These are phyloP conservation scores for Geopyxis carbonaria DNA, from an alignment of 495 filamentous ascomycete species.

Conservation along the genomic window DNA sequence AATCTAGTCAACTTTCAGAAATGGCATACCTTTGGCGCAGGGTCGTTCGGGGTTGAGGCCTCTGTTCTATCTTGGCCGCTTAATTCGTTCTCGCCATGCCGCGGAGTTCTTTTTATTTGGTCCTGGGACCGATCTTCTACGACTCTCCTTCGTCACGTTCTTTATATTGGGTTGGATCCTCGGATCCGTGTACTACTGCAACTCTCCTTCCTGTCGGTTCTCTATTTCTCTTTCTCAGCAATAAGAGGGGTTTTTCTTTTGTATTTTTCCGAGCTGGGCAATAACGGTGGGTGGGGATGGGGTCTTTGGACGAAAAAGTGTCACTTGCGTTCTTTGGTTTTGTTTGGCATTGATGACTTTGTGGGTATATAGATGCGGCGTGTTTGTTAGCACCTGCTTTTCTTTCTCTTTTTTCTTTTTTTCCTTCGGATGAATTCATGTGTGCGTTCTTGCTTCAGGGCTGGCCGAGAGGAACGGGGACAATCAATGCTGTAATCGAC, in stretches of 20 bases:
- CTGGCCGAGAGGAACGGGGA: too few relatives aligned
- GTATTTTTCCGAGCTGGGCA: neutral
- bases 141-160: neutral
- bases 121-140: neutral
- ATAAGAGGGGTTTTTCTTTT: neutral
- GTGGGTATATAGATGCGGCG: conserved; percentile 2
- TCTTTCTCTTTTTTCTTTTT: conserved; percentile 1
- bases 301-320: neutral
- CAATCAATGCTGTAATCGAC: too few relatives aligned
- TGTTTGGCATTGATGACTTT: neutral
- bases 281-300: too few relatives aligned
- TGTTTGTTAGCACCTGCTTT: neutral
- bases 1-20: too few relatives aligned
- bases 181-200: neutral
- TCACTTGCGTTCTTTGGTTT: neutral
- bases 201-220: neutral
- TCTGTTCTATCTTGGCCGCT: neutral
- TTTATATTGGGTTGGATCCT: neutral
- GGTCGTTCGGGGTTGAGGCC: conserved; percentile 9
- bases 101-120: neutral
- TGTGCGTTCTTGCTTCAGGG: neutral
- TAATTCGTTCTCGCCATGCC: neutral
- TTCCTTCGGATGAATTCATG: neutral
- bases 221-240: neutral
- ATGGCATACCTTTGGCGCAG: too few relatives aligned